Percentiles rank a stretch among this genome's conserved stretches.
Evolutionary conservation across 371 early-diverging fungal genomes (phyloP).

Genomic region (Rhizopus arrhizus): DNA sequence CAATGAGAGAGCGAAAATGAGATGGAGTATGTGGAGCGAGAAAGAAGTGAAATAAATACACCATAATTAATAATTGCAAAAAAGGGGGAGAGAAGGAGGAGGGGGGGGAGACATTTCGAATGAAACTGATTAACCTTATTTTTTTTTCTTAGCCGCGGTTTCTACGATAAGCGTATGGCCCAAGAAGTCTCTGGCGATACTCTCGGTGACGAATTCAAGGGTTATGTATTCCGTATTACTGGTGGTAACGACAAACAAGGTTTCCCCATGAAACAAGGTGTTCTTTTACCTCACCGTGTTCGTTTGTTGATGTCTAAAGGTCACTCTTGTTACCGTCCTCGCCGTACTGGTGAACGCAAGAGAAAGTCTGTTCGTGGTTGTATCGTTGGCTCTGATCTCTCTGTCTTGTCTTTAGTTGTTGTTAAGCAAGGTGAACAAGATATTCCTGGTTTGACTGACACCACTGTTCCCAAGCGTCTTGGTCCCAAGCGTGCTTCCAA

Average conservation of each 20-base stretch:
- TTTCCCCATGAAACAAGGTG: slow-evolving; percentile 98
- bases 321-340: slow-evolving; percentile 99
- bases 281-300: slow-evolving; percentile 92
- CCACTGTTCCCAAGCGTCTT: slow-evolving; percentile 89
- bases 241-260: slow-evolving; percentile 99
- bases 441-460: slow-evolving; percentile 97
- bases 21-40: background rate
- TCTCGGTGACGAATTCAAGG: slow-evolving; percentile 98
- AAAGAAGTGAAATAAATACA: background rate
- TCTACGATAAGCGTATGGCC: slow-evolving; percentile 98
- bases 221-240: slow-evolving; percentile 98
- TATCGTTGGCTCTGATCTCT: slow-evolving; percentile 95
- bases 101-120: too few species aligned
- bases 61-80: background rate
- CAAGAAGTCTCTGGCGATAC: slow-evolving; percentile 96
- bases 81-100: too few species aligned
- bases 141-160: slow-evolving; percentile 72
- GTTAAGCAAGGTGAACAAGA: slow-evolving; percentile 96
- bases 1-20: background rate
- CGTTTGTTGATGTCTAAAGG: slow-evolving; percentile 95
- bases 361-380: slow-evolving; percentile 99
- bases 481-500: slow-evolving; percentile 99
- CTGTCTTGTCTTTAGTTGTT: slow-evolving; percentile 93
- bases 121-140: too few species aligned
- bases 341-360: slow-evolving; percentile 98